phyloP scores from a whole-genome alignment of 2,329 filamentous ascomycete species.

The Penicillium polonicum region DNA sequence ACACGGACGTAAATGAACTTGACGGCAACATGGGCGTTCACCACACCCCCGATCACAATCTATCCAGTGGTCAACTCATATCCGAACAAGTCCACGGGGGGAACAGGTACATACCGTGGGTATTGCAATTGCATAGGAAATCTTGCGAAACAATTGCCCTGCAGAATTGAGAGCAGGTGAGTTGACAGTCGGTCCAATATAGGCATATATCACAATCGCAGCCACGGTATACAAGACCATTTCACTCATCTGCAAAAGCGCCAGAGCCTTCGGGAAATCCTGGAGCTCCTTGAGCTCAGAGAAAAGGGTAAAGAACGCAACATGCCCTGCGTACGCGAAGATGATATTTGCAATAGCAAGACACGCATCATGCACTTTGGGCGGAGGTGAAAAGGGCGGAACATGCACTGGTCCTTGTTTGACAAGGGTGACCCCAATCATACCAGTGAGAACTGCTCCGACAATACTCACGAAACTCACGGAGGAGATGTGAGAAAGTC shows the following conservation, averaged over 20 bases:
- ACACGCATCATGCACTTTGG: constrained; percentile 54
- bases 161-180: constrained; percentile 65
- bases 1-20: constrained; percentile 64
- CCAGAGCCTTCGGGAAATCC: constrained; percentile 61
- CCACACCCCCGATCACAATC: constrained; percentile 66
- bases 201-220: constrained; percentile 65
- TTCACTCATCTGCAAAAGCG: constrained; percentile 57
- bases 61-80: constrained; percentile 6
- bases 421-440: constrained; percentile 58
- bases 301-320: constrained; percentile 66
- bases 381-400: constrained; percentile 34
- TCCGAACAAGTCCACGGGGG: neutral
- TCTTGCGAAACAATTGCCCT: constrained; percentile 53
- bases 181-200: constrained; percentile 57
- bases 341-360: constrained; percentile 64
- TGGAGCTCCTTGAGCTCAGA: constrained; percentile 59
- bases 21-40: constrained; percentile 63
- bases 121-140: constrained; percentile 64
- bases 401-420: constrained; percentile 34
- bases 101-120: constrained; percentile 49
- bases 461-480: constrained; percentile 61
- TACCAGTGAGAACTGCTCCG: constrained; percentile 61
- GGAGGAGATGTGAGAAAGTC: constrained; percentile 59
- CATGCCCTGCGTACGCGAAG: constrained; percentile 65
- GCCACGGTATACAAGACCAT: constrained; percentile 62